Evolutionary conservation across 192 early-diverging fungal species (phyloP), one percentile per base, ranked within the genome.

Genomic region (Cetraspora pellucida): DNA sequence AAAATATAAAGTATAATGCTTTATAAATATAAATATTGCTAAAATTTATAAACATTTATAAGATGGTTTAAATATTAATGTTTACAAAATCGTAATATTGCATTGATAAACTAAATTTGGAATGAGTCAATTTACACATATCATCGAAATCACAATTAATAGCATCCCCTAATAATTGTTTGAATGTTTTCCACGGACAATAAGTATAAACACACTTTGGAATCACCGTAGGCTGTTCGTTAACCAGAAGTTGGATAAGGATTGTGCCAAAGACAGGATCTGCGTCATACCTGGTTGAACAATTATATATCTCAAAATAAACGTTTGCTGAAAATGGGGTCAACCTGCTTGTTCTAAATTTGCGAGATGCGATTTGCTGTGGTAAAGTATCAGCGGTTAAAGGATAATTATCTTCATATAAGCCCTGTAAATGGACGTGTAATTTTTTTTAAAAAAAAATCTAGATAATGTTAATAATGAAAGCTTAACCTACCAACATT

Each of bases 291-390:
- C 21, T 68, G 7, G 17, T 21, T 46, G 49, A 8, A 47, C 57
- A 74, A 14, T 31, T 31, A 60, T 60, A 74, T 16, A 74, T 46
- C 30, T 74, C 72, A 60, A 74, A 74, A 46, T 74, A 74, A 19
- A 74, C 6, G 25, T 74, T 74, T 23, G 72, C 19, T 25, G 30
- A 21, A 74, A 74, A 74, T 14, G 55, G 57, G 4, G 31, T 0
- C 23, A 60, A 30, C n/a, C n/a, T 14, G 10, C 31, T 45, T 23
- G 30, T 37, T 44, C 21, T 44, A 60, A 74, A 74, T 74, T 74
- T 58, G 16, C 55, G 55, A 0, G 19, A 43, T 8, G 30, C 9
- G 9, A 74, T 13, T 74, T 74, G 55, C 2, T 21, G 16, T 2
- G 57, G 31, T 9, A 23, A 17, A 25, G 11, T 16, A 16, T 74